Evolutionary conservation across 345 rosid genomes (phyloP).

Genomic region (Bretschneidera sinensis): DNA sequence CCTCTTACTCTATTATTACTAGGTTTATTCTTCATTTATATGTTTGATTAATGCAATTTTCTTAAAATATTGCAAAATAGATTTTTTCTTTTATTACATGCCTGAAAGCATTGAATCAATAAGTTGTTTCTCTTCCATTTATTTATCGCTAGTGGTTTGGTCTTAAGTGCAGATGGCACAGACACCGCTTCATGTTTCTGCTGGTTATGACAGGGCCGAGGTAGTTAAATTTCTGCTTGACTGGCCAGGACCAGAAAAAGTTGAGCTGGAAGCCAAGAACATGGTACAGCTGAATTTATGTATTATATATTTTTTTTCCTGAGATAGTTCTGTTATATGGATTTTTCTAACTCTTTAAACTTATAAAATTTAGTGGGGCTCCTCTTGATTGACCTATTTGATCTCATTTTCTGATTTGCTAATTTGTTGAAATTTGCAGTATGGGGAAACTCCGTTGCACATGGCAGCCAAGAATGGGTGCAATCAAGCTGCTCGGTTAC

Average conservation of each 20-base stretch:
- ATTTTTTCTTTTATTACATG: not conserved
- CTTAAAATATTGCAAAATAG: too few species aligned
- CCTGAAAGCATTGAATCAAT: not conserved
- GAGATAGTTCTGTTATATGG: too few species aligned
- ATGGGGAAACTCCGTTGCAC: conserved; percentile 98
- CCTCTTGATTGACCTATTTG: not conserved
- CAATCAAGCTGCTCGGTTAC: conserved; percentile 69
- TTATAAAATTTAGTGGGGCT: not conserved
- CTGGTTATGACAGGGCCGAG: conserved; percentile 73
- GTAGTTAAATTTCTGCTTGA: conserved; percentile 67
- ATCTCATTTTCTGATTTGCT: not conserved
- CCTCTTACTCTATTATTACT: too few species aligned
- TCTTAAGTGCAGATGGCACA: conserved; percentile 81
- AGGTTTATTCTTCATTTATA: not conserved
- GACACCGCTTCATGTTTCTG: conserved; percentile 93
- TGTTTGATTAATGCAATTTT: too few species aligned
- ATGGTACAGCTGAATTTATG: conserved; percentile 40
- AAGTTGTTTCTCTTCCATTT: not conserved
- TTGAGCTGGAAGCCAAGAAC: conserved; percentile 83
- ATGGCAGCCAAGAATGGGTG: conserved; percentile 99
- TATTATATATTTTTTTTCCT: too few species aligned
- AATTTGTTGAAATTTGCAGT: conserved; percentile 36
- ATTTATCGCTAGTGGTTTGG: conserved; percentile 11
- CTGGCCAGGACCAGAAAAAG: conserved; percentile 67
- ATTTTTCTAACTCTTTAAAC: not conserved